phyloP scores from a whole-genome alignment of 331 rosid genomes.

The Malus hybrid region DNA sequence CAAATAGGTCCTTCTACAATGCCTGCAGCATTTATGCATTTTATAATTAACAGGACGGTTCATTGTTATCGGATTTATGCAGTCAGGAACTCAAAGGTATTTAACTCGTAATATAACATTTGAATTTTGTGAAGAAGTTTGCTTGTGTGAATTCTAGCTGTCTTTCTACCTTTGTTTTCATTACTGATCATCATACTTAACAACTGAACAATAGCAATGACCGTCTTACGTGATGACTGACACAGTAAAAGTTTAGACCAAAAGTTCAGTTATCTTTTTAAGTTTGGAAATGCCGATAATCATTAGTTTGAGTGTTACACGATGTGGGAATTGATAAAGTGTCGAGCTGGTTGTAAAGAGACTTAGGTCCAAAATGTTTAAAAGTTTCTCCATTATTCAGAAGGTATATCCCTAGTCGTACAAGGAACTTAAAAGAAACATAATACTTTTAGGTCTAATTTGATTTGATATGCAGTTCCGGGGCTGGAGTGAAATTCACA shows the following conservation, averaged over 20 bases:
- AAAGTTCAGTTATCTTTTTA: neutral
- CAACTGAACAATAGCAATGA: neutral
- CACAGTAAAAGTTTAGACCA: neutral
- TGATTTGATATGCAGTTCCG: neutral
- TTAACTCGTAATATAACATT: neutral
- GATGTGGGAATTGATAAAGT: neutral
- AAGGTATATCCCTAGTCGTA: neutral
- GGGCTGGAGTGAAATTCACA: neutral
- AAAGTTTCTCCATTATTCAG: neutral
- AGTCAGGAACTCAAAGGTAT: neutral
- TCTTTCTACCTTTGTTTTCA: neutral
- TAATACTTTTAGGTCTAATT: neutral
- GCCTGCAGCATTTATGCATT: conserved; percentile 4
- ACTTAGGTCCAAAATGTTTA: neutral
- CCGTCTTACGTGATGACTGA: no score
- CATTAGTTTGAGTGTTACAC: neutral
- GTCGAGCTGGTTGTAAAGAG: neutral
- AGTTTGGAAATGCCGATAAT: neutral
- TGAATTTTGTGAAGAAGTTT: neutral
- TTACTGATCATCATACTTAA: neutral
- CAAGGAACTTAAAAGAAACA: neutral
- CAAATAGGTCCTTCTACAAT: conserved; percentile 4
- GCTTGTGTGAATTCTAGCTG: neutral
- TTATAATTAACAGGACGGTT: conserved; percentile 10
- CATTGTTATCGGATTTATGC: neutral